Conservation (phyloP, 225 moss, liverwort and hornwort genomes). For the Rhytidiadelphus loreus region DNA sequence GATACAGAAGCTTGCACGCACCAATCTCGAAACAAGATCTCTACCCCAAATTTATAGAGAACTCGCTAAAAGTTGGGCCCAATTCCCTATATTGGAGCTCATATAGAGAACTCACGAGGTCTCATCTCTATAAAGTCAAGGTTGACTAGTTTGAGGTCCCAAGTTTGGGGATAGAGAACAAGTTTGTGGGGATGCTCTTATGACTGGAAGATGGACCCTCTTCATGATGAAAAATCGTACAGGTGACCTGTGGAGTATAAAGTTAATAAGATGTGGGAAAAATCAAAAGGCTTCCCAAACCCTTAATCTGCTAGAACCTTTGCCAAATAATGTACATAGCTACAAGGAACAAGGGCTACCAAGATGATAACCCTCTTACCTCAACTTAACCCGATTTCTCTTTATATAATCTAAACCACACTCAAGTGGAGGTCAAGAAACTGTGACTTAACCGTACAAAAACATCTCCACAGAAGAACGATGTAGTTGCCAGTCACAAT, state of each 20-base stretch:
- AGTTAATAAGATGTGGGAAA: neutral
- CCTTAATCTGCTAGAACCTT: neutral
- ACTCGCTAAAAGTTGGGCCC: too few relatives aligned
- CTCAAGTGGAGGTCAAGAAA: neutral
- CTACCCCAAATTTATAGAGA: too few relatives aligned
- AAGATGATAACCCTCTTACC: neutral
- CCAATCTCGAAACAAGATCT: too few relatives aligned
- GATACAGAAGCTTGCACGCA: too few relatives aligned
- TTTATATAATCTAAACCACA: neutral
- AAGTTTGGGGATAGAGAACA: too few relatives aligned
- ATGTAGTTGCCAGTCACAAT: neutral
- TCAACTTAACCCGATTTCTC: neutral
- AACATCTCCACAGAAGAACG: neutral
- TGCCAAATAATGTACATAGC: neutral
- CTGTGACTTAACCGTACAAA: neutral
- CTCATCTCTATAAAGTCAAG: too few relatives aligned
- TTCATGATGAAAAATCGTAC: neutral
- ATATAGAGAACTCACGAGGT: too few relatives aligned
- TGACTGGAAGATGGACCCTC: neutral
- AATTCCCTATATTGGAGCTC: too few relatives aligned
- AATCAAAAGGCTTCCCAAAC: neutral
- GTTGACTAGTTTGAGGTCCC: too few relatives aligned
- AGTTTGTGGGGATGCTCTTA: too few relatives aligned
- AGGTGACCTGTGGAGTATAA: neutral
- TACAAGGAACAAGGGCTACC: neutral